Evolutionary conservation across 306 rosid genomes (phyloP), one percentile per base, ranked within the genome.

Genomic region (Castanea sativa): DNA sequence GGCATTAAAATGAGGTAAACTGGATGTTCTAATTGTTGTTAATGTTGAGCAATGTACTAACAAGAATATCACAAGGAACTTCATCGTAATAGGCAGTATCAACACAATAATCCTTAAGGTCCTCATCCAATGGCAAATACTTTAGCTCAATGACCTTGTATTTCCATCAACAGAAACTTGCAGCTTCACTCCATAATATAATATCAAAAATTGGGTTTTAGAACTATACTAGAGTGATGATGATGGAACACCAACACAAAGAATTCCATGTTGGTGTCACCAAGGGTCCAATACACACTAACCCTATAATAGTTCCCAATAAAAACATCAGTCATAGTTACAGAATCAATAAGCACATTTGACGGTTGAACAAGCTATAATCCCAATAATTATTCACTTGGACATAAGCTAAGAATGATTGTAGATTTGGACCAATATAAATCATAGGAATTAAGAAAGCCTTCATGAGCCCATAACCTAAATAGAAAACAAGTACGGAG

Each of bases 221-320:
- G 98, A 91, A 92, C 92, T 95, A 91, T 95, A 95, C 99, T 97
- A 88, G 92, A 79, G 90, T 79, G 74, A 87, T 56, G 97, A 86
- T 88, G 94, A 84, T 86, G 91, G 85, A 90, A 90, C 93, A 94
- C 97, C 97, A 94, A 94, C 98, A 94, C 82, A 87, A 88, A 82
- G 82, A 80, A 89, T 86, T 85, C 90, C 86, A 86, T 91, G 93
- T 90, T 92, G 91, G 95, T 92, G 95, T 89, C 88, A 94, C 99
- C 81, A 91, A 85, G 77, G 85, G 86, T 90, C 97, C 95, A 84
- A 87, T 59, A 91, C 56, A 94, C 78, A 91, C 97, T 92, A 92
- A 95, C 88, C 97, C 97, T 91, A 92, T 95, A 91, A 88, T 72
- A 90, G 85, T 91, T 82, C 95, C 88, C 95, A 90, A 90, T 86